Evolutionary conservation across 1,284 basidiomycete genomes (phyloP).

Genomic region (Ceratorhiza oryzae-sativae): DNA sequence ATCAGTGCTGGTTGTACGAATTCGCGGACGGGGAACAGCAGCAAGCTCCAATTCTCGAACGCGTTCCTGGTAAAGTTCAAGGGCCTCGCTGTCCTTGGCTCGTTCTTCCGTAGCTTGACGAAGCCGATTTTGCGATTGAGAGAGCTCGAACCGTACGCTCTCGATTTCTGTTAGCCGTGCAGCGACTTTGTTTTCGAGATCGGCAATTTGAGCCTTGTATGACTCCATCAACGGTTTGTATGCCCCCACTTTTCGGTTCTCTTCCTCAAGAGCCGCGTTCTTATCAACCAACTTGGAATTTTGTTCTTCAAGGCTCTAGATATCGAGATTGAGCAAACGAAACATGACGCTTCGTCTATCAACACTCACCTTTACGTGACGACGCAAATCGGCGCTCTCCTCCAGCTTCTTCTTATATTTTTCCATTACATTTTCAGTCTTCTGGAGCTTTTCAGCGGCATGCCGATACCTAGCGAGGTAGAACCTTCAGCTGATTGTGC

Average conservation of each 20-base stretch:
- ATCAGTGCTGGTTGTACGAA: conserved; percentile 37
- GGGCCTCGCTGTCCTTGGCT: conserved; percentile 80
- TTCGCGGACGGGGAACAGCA: conserved; percentile 8
- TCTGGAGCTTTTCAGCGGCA: conserved; percentile 87
- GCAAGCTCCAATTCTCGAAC: conserved; percentile 83
- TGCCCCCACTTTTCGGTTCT: conserved; percentile 83
- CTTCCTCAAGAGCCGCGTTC: conserved; percentile 89
- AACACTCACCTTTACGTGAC: conserved; percentile 81
- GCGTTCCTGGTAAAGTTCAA: conserved; percentile 91
- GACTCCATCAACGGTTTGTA: conserved; percentile 92
- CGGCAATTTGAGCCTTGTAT: conserved; percentile 86
- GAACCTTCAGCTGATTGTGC: background rate
- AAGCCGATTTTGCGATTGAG: conserved; percentile 73
- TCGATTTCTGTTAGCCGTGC: conserved; percentile 74
- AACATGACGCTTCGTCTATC: too few species aligned
- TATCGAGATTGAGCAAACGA: too few species aligned
- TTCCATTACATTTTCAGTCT: conserved; percentile 96
- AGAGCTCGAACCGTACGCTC: conserved; percentile 75
- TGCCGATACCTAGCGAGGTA: conserved; percentile 74
- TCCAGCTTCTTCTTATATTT: conserved; percentile 99
- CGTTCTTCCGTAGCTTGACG: conserved; percentile 74
- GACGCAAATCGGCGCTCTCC: conserved; percentile 86
- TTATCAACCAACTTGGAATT: conserved; percentile 91
- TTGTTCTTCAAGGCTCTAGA: conserved; percentile 87
- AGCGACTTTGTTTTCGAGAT: conserved; percentile 77